Conservation (phyloP, 2,329 filamentous ascomycete species). For the Xylariomycetidae sp. region DNA sequence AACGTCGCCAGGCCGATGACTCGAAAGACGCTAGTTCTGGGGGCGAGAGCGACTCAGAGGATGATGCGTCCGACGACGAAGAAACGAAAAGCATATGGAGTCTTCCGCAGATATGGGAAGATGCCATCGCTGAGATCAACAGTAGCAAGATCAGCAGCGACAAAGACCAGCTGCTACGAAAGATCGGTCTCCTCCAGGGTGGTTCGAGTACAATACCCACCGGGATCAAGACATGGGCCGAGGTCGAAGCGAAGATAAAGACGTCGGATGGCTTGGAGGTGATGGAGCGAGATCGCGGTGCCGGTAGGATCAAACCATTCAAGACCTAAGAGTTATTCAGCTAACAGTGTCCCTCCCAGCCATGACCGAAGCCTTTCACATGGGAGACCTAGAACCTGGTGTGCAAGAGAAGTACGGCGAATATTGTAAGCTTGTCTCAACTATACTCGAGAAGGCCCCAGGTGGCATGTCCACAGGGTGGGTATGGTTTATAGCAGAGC, state of each 20-base stretch:
- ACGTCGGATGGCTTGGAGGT: constrained; percentile 11
- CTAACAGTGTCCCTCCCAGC: too few species aligned
- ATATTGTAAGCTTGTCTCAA: constrained; percentile 30
- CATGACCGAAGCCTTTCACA: constrained; percentile 41
- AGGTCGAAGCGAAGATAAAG: constrained; percentile 9
- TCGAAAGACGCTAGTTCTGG: neutral
- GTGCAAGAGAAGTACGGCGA: constrained; percentile 33
- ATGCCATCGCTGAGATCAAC: constrained; percentile 8
- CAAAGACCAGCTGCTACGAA: constrained; percentile 11
- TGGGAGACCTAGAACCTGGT: constrained; percentile 36
- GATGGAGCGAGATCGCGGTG: constrained; percentile 17
- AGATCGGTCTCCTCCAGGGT: constrained; percentile 12
- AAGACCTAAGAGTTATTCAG: too few species aligned
- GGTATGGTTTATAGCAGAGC: constrained; percentile 24
- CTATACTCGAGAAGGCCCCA: constrained; percentile 19
- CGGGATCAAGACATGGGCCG: too few species aligned
- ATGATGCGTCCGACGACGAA: constrained; percentile 5
- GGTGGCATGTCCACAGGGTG: constrained; percentile 10
- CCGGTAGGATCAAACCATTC: too few species aligned
- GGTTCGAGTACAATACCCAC: constrained; percentile 2
- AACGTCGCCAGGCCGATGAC: constrained; percentile 2
- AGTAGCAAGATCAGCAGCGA: constrained; percentile 6
- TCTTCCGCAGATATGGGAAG: constrained; percentile 16
- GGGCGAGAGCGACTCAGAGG: constrained; percentile 1
- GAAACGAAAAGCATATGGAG: constrained; percentile 12